Evolutionary conservation across 208 protist species (phyloP), one percentile per base, ranked within the genome.

Genomic region (Angomonas ambiguus): DNA sequence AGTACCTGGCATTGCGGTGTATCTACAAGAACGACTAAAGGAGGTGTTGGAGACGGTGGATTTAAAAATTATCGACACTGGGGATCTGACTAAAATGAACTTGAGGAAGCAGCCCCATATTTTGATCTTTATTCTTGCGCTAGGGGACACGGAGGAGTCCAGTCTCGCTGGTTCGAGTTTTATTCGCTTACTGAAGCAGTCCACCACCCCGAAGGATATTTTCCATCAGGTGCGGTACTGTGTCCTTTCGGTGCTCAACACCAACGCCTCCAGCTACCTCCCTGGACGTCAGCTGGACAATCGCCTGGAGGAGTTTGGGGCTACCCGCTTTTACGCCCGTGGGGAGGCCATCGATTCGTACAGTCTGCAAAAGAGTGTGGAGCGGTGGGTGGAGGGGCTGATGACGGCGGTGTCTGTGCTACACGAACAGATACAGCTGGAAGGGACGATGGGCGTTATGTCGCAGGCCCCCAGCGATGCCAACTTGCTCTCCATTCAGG

Each of bases 301-400:
- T 1, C 76, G 77, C 1, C 33, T 93, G 30, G 65, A 76, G 59
- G 79, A 87, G 64, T 77, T 92, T 45, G 1, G 80, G 83, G 83
- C 63, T 31, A 75, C 72, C 13, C 79, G 78, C n/a, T 84, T 86
- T 48, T 80, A 76, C 62, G 62, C 65, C 0, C 73, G 74, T 16
- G 87, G 80, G 2, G 84, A 91, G 49, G 84, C 75, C 25, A 74
- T 85, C 41, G 87, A 87, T 28, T 80, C 77, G 8, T 67, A 71
- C 35, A 59, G 79, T 1, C 32, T 86, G 25, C 70, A 89, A 57
- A 57, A 59, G 32, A 69, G 41, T 2, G 80, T 88, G 13, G 82
- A 89, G 32, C 67, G 51, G 28, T 93, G 81, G 81, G 76, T 69
- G 24, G 45, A n/a, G 13, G 71, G 85, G 18, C 45, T 89, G 22